phyloP scores from a whole-genome alignment of 495 filamentous ascomycete genomes.

The Glonium stellatum region DNA sequence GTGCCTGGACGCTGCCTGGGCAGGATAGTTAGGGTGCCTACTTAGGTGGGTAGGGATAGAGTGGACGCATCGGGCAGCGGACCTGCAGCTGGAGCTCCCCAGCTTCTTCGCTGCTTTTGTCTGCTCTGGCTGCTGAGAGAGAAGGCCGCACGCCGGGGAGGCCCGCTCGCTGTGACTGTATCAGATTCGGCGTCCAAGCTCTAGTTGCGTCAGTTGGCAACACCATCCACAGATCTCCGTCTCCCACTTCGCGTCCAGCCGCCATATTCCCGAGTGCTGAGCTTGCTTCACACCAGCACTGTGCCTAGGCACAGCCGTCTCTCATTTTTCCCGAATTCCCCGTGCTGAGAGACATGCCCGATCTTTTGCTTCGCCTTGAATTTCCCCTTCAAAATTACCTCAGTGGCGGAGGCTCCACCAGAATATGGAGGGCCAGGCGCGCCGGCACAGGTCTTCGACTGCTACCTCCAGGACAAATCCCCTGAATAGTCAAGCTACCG shows the following conservation, averaged over 20 bases:
- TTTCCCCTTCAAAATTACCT: constrained; percentile 4
- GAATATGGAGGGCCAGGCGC: constrained; percentile 17
- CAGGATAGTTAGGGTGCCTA: too few relatives aligned
- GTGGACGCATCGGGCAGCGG: too few relatives aligned
- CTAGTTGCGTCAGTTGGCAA: background rate
- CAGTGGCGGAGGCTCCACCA: constrained; percentile 16
- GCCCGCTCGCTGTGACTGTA: too few relatives aligned
- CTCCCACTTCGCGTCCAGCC: background rate
- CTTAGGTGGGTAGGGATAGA: too few relatives aligned
- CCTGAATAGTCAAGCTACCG: constrained; percentile 26
- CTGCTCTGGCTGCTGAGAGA: too few relatives aligned
- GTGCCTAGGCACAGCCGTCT: background rate
- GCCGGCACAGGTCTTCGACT: constrained; percentile 29
- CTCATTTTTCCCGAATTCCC: background rate
- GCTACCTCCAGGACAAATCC: constrained; percentile 23
- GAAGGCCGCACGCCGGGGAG: too few relatives aligned
- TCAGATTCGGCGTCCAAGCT: background rate
- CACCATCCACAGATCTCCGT: too few relatives aligned
- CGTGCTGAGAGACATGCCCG: background rate
- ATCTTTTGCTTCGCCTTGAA: background rate
- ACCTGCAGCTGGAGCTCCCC: too few relatives aligned
- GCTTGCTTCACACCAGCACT: background rate
- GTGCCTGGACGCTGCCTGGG: too few relatives aligned
- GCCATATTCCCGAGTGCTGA: background rate
- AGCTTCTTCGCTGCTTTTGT: too few relatives aligned